These are phyloP conservation scores for Cadophora malorum DNA, from an alignment of 2,329 filamentous ascomycete species.

Conservation along the genomic window DNA sequence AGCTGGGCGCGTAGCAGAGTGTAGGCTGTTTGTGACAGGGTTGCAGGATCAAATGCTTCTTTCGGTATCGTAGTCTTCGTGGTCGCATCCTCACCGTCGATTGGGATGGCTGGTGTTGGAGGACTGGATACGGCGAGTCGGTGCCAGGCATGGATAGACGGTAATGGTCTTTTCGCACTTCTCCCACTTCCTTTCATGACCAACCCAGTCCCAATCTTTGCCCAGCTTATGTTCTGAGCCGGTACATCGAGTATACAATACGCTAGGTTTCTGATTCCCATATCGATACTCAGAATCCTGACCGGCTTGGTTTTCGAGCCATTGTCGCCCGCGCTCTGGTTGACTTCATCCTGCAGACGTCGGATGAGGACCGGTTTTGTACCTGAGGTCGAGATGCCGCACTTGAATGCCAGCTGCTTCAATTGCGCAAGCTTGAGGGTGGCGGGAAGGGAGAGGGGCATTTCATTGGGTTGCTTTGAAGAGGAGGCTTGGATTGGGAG, in stretches of 20 bases:
- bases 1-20: conserved; percentile 55
- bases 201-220: neutral
- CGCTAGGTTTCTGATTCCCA: conserved; percentile 83
- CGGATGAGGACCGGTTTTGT: conserved; percentile 61
- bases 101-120: conserved; percentile 1
- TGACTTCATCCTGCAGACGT: conserved; percentile 54
- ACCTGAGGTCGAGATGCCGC: conserved; percentile 64
- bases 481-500: neutral
- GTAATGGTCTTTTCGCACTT: neutral
- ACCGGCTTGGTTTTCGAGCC: conserved; percentile 27
- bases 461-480: conserved; percentile 37
- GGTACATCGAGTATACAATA: conserved; percentile 64
- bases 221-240: neutral
- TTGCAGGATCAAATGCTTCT: conserved; percentile 58
- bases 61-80: conserved; percentile 36
- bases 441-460: conserved; percentile 42
- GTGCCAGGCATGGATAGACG: conserved; percentile 50
- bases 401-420: conserved; percentile 64
- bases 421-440: conserved; percentile 59
- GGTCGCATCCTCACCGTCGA: conserved; percentile 39
- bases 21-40: conserved; percentile 62
- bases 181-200: neutral
- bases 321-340: conserved; percentile 10
- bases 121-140: conserved; percentile 38
- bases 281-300: conserved; percentile 77